Base-by-base conservation (phyloP, 2,329 filamentous ascomycete species). In the Nemania bipapillata region DNA sequence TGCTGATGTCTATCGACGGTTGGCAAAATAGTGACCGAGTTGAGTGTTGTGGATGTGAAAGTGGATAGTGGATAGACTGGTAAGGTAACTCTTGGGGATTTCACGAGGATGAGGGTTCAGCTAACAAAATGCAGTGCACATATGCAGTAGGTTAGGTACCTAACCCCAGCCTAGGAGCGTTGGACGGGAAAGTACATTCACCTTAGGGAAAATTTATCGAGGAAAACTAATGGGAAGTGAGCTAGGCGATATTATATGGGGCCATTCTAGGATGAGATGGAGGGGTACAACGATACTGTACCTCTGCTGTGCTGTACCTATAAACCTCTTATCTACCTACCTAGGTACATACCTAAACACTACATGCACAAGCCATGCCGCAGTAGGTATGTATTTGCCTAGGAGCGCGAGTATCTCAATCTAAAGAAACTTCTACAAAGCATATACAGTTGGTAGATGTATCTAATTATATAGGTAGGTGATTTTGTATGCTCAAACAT, bases 91-190 rank as follows among this genome's bases (percentile, higher is more conserved):
- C 62, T 42, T 52, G 49, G 54, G 49, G 53, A 72, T 70, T 53
- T 67, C 67, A 70, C 62, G 61, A 70, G 66, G 64, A 58, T 56
- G 63, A 70, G 65, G 68, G 70, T 62, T 70, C 70, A 70, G 70
- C 68, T 68, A 64, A 32, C 55, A 64, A 65, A 69, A 59, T 65
- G 63, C 60, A 65, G 66, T 69, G 65, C 58, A 61, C 58, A 68
- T 55, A 35, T 59, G 58, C 63, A 56, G 59, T 24, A 59, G 37
- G 45, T 56, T 62, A 64, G 56, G 61, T 65, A 68, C 57, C 66
- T 64, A 66, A 62, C 59, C 60, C 55, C 50, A 40, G 65, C 45
- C 50, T n/a, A 37, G 45, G 28, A 15, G 24, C 35, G 59, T 61
- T 57, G 61, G 60, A 63, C 65, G 37, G 60, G 28, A 52, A 66